These are phyloP conservation scores for Aspergillus sp. DNA, from an alignment of 2,329 filamentous ascomycete species.

Conservation along the genomic window DNA sequence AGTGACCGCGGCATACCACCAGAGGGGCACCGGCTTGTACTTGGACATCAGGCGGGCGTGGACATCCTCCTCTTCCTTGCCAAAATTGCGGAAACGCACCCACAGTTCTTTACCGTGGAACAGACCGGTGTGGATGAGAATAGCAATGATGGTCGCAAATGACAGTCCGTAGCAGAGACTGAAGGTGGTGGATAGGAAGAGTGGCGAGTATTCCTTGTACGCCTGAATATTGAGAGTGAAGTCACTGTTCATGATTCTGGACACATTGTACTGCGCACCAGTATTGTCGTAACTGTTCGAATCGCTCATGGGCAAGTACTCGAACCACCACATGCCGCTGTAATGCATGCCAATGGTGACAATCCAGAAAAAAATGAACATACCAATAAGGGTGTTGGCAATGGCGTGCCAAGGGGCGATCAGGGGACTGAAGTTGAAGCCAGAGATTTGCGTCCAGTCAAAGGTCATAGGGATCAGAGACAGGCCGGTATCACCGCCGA, in stretches of 20 bases:
- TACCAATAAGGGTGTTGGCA: conserved; percentile 69
- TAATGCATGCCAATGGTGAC: conserved; percentile 64
- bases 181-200: conserved; percentile 67
- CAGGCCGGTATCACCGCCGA: conserved; percentile 68
- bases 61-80: conserved; percentile 56
- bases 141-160: conserved; percentile 69
- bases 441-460: conserved; percentile 73
- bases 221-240: conserved; percentile 64
- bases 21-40: conserved; percentile 58
- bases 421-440: conserved; percentile 67
- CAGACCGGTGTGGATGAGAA: conserved; percentile 68
- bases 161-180: conserved; percentile 70
- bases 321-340: conserved; percentile 63
- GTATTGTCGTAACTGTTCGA: conserved; percentile 72
- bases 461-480: conserved; percentile 72
- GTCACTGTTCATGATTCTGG: conserved; percentile 62
- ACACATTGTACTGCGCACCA: conserved; percentile 64
- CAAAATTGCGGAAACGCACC: conserved; percentile 62
- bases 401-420: conserved; percentile 75
- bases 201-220: conserved; percentile 67
- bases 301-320: conserved; percentile 70
- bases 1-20: conserved; percentile 58
- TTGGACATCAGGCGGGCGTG: conserved; percentile 59
- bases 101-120: conserved; percentile 69
- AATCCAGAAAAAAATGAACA: conserved; percentile 67